Conservation (phyloP, 179 eudicot genomes). For the Beta corolliflora region DNA sequence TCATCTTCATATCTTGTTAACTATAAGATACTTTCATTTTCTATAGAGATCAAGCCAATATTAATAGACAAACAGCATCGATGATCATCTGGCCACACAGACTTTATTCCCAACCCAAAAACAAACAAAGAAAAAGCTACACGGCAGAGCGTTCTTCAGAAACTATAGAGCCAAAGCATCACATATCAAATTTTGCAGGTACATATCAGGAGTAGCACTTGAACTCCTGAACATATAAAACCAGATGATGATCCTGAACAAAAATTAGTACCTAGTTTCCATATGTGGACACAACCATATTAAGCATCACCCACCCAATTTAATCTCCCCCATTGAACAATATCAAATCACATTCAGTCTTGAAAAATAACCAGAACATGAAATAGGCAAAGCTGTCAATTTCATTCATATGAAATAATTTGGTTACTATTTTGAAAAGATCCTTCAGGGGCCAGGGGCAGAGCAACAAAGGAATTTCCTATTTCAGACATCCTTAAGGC, state of each 20-base stretch:
- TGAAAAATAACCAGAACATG: not conserved
- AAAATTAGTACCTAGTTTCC: conserved; percentile 1
- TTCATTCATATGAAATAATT: not conserved
- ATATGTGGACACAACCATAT: conserved; percentile 3
- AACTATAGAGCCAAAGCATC: not conserved
- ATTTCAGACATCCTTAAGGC: conserved; percentile 12
- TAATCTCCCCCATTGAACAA: not conserved
- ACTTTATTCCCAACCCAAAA: not conserved
- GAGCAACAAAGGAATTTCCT: conserved; percentile 2
- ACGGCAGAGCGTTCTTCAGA: not conserved
- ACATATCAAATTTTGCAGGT: not conserved
- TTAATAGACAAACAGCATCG: not conserved
- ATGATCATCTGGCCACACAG: not conserved
- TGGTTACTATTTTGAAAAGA: conserved; percentile 1
- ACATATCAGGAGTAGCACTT: not conserved
- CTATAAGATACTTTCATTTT: not conserved
- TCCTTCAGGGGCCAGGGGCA: not conserved
- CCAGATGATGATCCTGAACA: not conserved
- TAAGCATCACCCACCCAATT: not conserved
- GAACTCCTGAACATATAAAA: not conserved
- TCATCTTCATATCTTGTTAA: not conserved
- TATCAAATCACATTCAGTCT: not conserved
- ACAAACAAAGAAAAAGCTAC: not conserved
- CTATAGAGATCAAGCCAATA: not conserved
- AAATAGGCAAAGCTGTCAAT: not conserved